Percentiles rank a stretch among this genome's conserved stretches.
phyloP scores from a whole-genome alignment of 106 monocot genomes.

The Alisma plantagoaquatica region DNA sequence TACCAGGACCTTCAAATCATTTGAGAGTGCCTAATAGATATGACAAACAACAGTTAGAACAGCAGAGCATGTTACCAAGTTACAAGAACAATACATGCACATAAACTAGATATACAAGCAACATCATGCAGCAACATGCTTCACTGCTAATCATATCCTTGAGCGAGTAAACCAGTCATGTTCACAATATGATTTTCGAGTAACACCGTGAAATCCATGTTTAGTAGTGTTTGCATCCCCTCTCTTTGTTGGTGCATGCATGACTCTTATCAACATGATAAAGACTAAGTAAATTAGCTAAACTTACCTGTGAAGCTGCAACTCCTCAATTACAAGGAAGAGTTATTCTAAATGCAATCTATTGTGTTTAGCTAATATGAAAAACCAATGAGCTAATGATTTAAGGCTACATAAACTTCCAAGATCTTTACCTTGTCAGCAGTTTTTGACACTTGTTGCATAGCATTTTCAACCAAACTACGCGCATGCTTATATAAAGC shows the following conservation, averaged over 20 bases:
- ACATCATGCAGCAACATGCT: not conserved
- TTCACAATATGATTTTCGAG: not conserved
- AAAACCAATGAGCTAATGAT: not conserved
- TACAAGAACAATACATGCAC: not conserved
- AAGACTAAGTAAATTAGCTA: too few species aligned
- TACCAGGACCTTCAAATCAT: conserved; percentile 52
- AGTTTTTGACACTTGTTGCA: conserved; percentile 43
- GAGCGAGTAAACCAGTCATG: not conserved
- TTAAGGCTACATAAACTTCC: too few species aligned
- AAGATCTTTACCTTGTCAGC: conserved; percentile 47
- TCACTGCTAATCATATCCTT: too few species aligned
- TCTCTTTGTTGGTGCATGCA: too few species aligned
- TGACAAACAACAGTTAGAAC: too few species aligned
- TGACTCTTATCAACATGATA: too few species aligned
- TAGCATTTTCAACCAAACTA: conserved; percentile 47
- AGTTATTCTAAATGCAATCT: not conserved
- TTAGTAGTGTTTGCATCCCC: too few species aligned
- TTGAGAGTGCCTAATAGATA: conserved; percentile 41
- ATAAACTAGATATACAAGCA: not conserved
- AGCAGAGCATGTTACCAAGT: not conserved
- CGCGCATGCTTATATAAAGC: conserved; percentile 70
- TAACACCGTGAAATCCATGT: not conserved
- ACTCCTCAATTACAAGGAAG: too few species aligned
- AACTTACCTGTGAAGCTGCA: too few species aligned
- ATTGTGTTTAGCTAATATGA: not conserved